Conservation (phyloP, 2,329 filamentous ascomycete genomes). For the Trichothecium sympodiale region DNA sequence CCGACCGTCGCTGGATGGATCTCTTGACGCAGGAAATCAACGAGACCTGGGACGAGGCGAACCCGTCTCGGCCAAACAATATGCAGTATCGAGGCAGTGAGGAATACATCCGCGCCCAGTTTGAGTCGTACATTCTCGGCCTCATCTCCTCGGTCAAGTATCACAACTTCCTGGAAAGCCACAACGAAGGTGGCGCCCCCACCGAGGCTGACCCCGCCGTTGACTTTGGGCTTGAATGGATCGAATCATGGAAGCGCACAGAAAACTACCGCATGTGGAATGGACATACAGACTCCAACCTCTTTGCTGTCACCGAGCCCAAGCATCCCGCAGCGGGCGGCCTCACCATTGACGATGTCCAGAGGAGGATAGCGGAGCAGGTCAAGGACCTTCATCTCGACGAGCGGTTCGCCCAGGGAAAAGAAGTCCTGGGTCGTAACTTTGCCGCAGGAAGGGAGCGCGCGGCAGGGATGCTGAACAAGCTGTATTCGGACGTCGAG, state of each 20-base stretch:
- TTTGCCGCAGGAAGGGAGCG: conserved; percentile 81
- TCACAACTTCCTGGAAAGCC: conserved; percentile 58
- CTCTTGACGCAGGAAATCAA: conserved; percentile 86
- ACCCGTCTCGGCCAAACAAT: conserved; percentile 82
- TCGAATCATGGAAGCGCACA: conserved; percentile 78
- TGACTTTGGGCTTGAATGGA: conserved; percentile 77
- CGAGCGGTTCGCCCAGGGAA: conserved; percentile 72
- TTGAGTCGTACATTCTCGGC: conserved; percentile 90
- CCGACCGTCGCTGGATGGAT: conserved; percentile 94
- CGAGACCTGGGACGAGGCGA: conserved; percentile 91
- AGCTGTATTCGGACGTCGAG: conserved; percentile 85
- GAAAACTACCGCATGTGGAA: conserved; percentile 91
- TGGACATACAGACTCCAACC: conserved; percentile 65
- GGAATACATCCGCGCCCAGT: conserved; percentile 93
- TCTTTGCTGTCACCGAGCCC: conserved; percentile 91
- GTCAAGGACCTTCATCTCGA: conserved; percentile 90
- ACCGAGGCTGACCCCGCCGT: conserved; percentile 73
- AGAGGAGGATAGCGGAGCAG: conserved; percentile 79
- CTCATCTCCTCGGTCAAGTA: conserved; percentile 86
- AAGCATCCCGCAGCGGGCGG: conserved; percentile 89
- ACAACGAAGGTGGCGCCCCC: conserved; percentile 61
- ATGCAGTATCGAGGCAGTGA: conserved; percentile 93
- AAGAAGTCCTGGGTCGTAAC: conserved; percentile 79
- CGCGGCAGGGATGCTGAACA: conserved; percentile 77
- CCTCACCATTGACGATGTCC: conserved; percentile 87